Evolutionary conservation across 768 basidiomycete genomes (phyloP).

Genomic region (Xanthoconium stramineum): DNA sequence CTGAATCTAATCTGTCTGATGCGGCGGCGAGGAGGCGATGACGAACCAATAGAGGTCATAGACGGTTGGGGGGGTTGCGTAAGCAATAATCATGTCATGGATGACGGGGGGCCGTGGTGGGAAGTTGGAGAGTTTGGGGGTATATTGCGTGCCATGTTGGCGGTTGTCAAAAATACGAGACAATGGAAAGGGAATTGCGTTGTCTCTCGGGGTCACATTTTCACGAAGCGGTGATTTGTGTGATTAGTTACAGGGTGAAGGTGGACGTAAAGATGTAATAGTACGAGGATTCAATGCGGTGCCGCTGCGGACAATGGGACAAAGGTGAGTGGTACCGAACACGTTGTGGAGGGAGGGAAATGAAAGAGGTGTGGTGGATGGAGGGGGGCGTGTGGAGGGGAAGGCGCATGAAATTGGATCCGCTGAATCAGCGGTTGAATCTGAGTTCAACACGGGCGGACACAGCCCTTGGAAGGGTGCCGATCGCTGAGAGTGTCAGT

Average conservation of each 20-base stretch:
- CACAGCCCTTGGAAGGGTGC: conserved; percentile 25
- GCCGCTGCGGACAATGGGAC: conserved; percentile 15
- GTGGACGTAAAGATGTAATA: conserved; percentile 14
- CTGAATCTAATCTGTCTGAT: conserved; percentile 7
- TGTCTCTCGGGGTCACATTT: conserved; percentile 6
- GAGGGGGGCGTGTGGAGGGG: not conserved
- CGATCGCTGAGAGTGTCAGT: conserved; percentile 34
- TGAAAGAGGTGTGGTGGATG: conserved; percentile 7
- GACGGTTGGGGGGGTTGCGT: conserved; percentile 3
- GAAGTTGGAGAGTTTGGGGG: not conserved
- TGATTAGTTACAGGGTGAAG: conserved; percentile 13
- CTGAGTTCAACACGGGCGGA: conserved; percentile 13
- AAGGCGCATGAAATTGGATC: conserved; percentile 6
- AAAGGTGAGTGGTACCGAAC: conserved; percentile 11
- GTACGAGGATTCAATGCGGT: conserved; percentile 14
- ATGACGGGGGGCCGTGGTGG: conserved; percentile 1
- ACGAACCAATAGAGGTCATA: too few relatives aligned
- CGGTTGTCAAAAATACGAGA: not conserved
- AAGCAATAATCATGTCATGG: not conserved
- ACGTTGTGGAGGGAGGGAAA: conserved; percentile 18
- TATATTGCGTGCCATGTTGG: not conserved
- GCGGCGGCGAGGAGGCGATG: not conserved
- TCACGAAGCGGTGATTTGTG: conserved; percentile 6
- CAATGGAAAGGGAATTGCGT: not conserved
- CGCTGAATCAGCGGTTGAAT: conserved; percentile 26